Evolutionary conservation across 2,329 filamentous ascomycete species (phyloP), one percentile per base, ranked within the genome.

Genomic region (Mollisia scopiformis): DNA sequence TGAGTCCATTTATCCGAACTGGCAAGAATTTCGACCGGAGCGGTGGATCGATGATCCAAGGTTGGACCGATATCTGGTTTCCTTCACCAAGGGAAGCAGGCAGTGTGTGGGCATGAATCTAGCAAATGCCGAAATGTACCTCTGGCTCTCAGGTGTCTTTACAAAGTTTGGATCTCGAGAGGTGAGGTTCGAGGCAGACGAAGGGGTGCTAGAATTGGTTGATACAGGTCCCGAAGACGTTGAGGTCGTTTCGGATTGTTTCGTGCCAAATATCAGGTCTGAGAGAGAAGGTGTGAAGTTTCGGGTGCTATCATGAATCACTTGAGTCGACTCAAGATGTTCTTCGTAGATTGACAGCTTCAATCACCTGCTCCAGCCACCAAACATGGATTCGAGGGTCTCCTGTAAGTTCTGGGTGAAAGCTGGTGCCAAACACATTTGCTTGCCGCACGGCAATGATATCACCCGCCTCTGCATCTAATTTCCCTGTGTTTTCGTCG

Each of bases 381-480:
- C 95, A 98, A 4, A 86, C 82, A 76, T 99, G 95, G 71, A 98
- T 96, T 58, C 95, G 84, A 59, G 88, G 80, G 77, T 99, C 95
- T 7, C 87, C 85, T 0, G 94, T 98, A 75, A 99, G 76, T 76
- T 99, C 95, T 0, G 95, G 95, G 71, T 98, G 95, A 73, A 98
- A 99, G 71, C 93, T 97, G 2, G 91, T 97, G 3, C 93, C 95
- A 69, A 98, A 90, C 0, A 97, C 89, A 75, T 97, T 97, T 0
- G 90, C 92, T 77, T 98, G 93, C 66, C 85, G 84, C 33, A 98
- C 92, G 0, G 94, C 94, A 54, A 98, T 88, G 55, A 98, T 94
- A 67, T 96, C 91, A 2, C 89, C 85, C 2, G 81, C 83, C 46
- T 77, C 77, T 5, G 68, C 68, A 23, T 72, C 70, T 19, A 70